Conservation (phyloP, 352 stramenopile species). For the Pythium dissotocum region DNA sequence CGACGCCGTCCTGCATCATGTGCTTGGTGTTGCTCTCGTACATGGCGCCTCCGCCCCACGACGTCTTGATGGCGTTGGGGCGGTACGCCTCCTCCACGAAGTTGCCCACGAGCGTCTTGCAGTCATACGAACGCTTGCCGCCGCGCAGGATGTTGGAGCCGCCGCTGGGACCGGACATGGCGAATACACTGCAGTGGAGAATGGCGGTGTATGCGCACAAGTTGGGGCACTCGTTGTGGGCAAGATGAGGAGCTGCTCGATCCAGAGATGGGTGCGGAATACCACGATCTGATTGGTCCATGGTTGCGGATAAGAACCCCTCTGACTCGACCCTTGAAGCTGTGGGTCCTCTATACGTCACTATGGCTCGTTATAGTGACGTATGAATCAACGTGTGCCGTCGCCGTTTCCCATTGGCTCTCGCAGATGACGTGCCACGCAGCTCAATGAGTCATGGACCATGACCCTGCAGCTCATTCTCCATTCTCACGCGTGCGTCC, state of each 20-base stretch:
- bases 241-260: neutral
- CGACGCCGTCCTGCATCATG: conserved; percentile 59
- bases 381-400: conserved; percentile 1
- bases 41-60: conserved; percentile 42
- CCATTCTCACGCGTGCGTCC: neutral
- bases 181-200: neutral
- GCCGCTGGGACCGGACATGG: conserved; percentile 36
- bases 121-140: conserved; percentile 76
- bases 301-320: conserved; percentile 16
- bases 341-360: neutral
- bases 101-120: conserved; percentile 78
- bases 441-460: neutral
- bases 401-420: neutral
- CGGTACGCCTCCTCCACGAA: conserved; percentile 82
- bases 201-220: neutral
- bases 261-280: conserved; percentile 25
- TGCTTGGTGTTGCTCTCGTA: conserved; percentile 57
- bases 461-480: neutral
- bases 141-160: conserved; percentile 83
- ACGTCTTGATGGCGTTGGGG: conserved; percentile 43
- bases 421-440: neutral
- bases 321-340: conserved; percentile 1
- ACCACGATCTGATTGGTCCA: conserved; percentile 21
- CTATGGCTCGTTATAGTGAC: neutral
- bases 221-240: neutral